phyloP scores from a whole-genome alignment of 2,329 filamentous ascomycete genomes.

The Phoma sp. region DNA sequence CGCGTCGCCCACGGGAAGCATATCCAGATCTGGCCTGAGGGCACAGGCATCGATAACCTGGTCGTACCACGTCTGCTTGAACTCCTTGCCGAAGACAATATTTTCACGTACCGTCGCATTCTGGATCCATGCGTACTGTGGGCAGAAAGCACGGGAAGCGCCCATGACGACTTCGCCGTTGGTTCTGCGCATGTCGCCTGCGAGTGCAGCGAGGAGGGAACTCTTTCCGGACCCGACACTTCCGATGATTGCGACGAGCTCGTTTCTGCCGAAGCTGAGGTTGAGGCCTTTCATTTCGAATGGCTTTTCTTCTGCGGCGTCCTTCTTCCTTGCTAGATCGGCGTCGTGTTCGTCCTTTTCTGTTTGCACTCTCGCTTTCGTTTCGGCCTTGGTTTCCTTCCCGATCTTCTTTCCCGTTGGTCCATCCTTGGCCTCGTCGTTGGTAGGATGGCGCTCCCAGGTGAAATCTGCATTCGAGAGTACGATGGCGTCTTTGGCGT shows the following conservation, averaged over 20 bases:
- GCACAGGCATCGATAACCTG: slow-evolving; percentile 87
- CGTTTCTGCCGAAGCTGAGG: slow-evolving; percentile 73
- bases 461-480: slow-evolving; percentile 79
- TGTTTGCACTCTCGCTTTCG: slow-evolving; percentile 25
- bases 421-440: slow-evolving; percentile 46
- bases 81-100: slow-evolving; percentile 84
- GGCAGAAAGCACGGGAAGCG: slow-evolving; percentile 85
- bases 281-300: slow-evolving; percentile 75
- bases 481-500: slow-evolving; percentile 66
- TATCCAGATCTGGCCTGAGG: slow-evolving; percentile 82
- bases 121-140: slow-evolving; percentile 98
- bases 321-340: slow-evolving; percentile 48
- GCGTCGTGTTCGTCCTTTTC: slow-evolving; percentile 41
- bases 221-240: slow-evolving; percentile 90
- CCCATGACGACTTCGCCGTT: slow-evolving; percentile 75
- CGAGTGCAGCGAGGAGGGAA: slow-evolving; percentile 84
- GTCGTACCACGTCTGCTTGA: slow-evolving; percentile 77
- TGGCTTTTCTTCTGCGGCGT: slow-evolving; percentile 62
- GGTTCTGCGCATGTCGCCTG: slow-evolving; percentile 91
- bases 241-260: slow-evolving; percentile 85
- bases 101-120: slow-evolving; percentile 88
- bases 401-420: slow-evolving; percentile 54
- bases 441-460: slow-evolving; percentile 76
- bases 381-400: slow-evolving; percentile 54
- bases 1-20: slow-evolving; percentile 85